A percentile compares a stretch with the other conserved stretches of the same genome.
These are phyloP conservation scores for Cryptosporidium parvum DNA, from an alignment of 169 alveolate species.

Conservation along the genomic window DNA sequence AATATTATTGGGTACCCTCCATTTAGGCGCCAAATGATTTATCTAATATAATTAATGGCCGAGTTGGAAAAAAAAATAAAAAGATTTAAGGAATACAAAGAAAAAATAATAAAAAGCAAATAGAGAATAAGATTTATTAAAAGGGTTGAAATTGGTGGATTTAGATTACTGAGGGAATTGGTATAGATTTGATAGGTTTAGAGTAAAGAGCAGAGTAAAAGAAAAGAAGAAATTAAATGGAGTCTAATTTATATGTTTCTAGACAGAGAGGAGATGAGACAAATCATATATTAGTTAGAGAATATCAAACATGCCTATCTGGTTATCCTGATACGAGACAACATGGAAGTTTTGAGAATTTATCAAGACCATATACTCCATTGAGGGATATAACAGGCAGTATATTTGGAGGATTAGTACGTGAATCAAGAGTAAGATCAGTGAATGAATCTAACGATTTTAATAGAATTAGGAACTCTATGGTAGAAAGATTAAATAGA, in stretches of 20 bases:
- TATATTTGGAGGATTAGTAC: slow-evolving; percentile 26
- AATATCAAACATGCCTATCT: not conserved
- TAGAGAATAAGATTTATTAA: not conserved
- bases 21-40: not conserved
- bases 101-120: not conserved
- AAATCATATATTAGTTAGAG: slow-evolving; percentile 1
- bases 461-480: not conserved
- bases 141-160: not conserved
- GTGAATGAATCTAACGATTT: not conserved
- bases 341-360: not conserved
- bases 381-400: slow-evolving; percentile 47
- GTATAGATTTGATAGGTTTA: not conserved
- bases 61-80: slow-evolving; percentile 5
- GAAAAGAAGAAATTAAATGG: not conserved
- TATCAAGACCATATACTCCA: slow-evolving; percentile 8
- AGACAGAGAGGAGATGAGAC: slow-evolving; percentile 5
- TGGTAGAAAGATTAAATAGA: not conserved
- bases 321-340: slow-evolving; percentile 4
- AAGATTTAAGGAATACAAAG: slow-evolving; percentile 8
- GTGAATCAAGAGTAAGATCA: slow-evolving; percentile 7
- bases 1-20: slow-evolving; percentile 1
- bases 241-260: not conserved
- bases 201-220: not conserved
- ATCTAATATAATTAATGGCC: slow-evolving; percentile 7
- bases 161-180: not conserved